These are phyloP conservation scores for Apiotrichum brassicae DNA, from an alignment of 1,284 basidiomycete genomes.

Conservation along the genomic window DNA sequence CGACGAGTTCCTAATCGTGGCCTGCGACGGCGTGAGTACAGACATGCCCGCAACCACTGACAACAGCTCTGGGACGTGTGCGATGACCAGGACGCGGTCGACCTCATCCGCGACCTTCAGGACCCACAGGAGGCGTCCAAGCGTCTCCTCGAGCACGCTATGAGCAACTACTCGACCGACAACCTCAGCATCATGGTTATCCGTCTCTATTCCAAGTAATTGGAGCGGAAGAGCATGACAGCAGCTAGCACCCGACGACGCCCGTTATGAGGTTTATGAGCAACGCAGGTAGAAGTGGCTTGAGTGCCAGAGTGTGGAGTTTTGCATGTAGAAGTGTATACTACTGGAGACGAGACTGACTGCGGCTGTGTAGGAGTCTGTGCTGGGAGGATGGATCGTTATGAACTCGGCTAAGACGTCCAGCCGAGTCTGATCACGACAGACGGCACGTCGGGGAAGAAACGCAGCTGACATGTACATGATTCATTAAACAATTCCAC, in stretches of 20 bases:
- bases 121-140: constrained; percentile 81
- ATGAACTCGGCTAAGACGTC: too few species aligned
- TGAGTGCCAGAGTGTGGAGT: neutral
- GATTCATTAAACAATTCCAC: too few species aligned
- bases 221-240: too few species aligned
- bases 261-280: too few species aligned
- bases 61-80: constrained; percentile 91
- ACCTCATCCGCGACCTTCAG: constrained; percentile 65
- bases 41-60: neutral
- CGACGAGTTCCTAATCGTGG: constrained; percentile 92
- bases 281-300: neutral
- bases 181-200: constrained; percentile 19
- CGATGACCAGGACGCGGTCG: constrained; percentile 84
- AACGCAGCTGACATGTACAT: too few species aligned
- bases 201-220: constrained; percentile 1
- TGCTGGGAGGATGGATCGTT: too few species aligned
- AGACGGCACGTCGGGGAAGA: too few species aligned
- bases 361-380: too few species aligned
- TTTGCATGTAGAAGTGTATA: constrained; percentile 4
- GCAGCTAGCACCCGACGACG: too few species aligned
- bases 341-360: neutral
- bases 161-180: constrained; percentile 53
- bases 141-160: constrained; percentile 74
- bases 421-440: too few species aligned
- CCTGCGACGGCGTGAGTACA: constrained; percentile 86